Conservation (phyloP, 1,139 yeast genomes). For the Pichiaceae sp. region DNA sequence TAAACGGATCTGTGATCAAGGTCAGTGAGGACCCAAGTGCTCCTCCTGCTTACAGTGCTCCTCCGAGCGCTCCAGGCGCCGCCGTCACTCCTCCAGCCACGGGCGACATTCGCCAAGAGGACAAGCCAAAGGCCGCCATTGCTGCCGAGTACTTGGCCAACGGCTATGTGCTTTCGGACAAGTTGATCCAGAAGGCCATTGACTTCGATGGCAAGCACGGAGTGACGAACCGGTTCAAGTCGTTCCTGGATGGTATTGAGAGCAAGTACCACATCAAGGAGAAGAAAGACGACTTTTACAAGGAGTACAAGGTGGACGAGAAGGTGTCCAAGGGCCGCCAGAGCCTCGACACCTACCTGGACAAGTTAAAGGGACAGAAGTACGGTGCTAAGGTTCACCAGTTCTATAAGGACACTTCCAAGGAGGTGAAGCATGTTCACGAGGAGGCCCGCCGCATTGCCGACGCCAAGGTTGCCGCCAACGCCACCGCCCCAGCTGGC, state of each 20-base stretch:
- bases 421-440: constrained; percentile 58
- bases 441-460: constrained; percentile 66
- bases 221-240: constrained; percentile 44
- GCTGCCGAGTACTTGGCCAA: constrained; percentile 69
- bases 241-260: constrained; percentile 48
- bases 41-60: constrained; percentile 3
- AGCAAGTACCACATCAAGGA: constrained; percentile 50
- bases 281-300: constrained; percentile 31
- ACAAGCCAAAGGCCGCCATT: constrained; percentile 68
- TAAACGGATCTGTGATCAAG: constrained; percentile 47
- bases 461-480: constrained; percentile 21
- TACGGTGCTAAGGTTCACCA: constrained; percentile 44
- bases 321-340: constrained; percentile 26
- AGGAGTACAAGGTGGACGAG: constrained; percentile 31
- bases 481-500: background rate
- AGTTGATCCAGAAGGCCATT: constrained; percentile 49
- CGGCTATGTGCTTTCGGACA: constrained; percentile 63
- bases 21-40: constrained; percentile 27
- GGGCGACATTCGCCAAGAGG: constrained; percentile 59
- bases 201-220: constrained; percentile 63
- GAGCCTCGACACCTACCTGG: constrained; percentile 39
- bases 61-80: constrained; percentile 5
- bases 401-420: constrained; percentile 44
- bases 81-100: constrained; percentile 4
- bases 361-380: constrained; percentile 28